Evolutionary conservation across 306 rosid species (phyloP), one percentile per base, ranked within the genome.

Genomic region (Trifolium dubium): DNA sequence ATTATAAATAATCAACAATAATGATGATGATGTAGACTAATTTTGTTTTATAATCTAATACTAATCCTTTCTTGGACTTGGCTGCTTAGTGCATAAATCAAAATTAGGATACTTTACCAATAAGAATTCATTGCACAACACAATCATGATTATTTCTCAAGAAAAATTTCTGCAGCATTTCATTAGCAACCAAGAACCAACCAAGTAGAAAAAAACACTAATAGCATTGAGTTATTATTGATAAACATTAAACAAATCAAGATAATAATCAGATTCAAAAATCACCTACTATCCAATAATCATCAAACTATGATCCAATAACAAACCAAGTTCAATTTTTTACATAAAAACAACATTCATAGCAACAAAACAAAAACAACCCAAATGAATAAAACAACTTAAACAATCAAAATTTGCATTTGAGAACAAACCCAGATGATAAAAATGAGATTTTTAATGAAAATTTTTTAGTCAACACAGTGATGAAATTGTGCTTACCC

Each of bases 401-500:
- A 8, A 44, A 11, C 6, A 73, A 32, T 47, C 0, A 11, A 11
- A 5, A 37, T 6, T 1, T 6, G 31, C 10, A 60, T 71, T 80
- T 47, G 47, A 14, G 4, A 77, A 31, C 17, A 35, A n/a, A 67
- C 61, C 14, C 32, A 23, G 54, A 41, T 62, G 31, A 67, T n/a
- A 80, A 81, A 85, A 74, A 44, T 1, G 30, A 41, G 56, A 77
- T 5, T 71, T 55, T 46, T 54, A 41, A 46, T 50, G 46, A 68
- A 74, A 35, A 35, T 8, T 37, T 0, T 3, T 31, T 23, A 67
- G 71, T 80, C 15, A 68, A 37, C 18, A 54, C 18, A 54, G 51
- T 1, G 54, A 75, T 79, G 72, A 79, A 86, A 70, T 60, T 60
- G 35, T 43, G 54, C 44, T 83, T 74, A 90, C 96, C 96, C 73